Percentiles rank a stretch among this genome's conserved stretches.
phyloP scores from a whole-genome alignment of 345 rosid species.

The Aethionema arabicum region DNA sequence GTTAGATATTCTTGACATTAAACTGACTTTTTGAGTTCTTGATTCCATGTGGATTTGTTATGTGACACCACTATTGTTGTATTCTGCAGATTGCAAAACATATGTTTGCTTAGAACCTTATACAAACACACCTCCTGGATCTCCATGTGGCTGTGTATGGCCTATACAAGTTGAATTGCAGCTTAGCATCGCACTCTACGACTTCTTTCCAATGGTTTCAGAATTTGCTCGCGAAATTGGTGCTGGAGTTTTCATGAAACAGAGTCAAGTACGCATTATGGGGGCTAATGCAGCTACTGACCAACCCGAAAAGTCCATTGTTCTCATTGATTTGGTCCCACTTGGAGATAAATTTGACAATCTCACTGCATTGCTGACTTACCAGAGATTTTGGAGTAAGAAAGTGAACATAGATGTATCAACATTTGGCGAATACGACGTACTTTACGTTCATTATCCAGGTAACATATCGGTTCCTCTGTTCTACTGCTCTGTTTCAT shows the following conservation, averaged over 20 bases:
- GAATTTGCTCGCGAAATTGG: conserved; percentile 81
- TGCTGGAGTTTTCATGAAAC: conserved; percentile 87
- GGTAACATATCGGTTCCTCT: conserved; percentile 35
- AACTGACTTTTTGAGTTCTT: neutral
- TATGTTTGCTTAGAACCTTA: conserved; percentile 73
- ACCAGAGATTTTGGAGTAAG: conserved; percentile 84
- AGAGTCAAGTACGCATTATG: conserved; percentile 92
- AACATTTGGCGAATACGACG: conserved; percentile 73
- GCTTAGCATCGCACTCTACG: conserved; percentile 75
- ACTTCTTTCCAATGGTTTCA: conserved; percentile 93
- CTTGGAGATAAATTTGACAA: conserved; percentile 74
- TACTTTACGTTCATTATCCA: conserved; percentile 78
- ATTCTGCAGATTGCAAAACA: conserved; percentile 69
- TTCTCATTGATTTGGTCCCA: conserved; percentile 87
- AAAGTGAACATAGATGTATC: conserved; percentile 62
- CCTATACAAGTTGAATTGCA: conserved; percentile 91
- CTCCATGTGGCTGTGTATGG: conserved; percentile 91
- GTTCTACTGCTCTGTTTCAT: neutral
- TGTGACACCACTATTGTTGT: conserved; percentile 22
- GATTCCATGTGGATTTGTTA: neutral
- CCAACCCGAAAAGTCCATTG: conserved; percentile 79
- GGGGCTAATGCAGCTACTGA: conserved; percentile 90
- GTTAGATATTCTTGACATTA: conserved; percentile 33
- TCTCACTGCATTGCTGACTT: conserved; percentile 71
- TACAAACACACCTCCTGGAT: conserved; percentile 90